These are phyloP conservation scores for Urochloa ruziziensis DNA, from an alignment of 176 grass and related monocot species.

Conservation along the genomic window DNA sequence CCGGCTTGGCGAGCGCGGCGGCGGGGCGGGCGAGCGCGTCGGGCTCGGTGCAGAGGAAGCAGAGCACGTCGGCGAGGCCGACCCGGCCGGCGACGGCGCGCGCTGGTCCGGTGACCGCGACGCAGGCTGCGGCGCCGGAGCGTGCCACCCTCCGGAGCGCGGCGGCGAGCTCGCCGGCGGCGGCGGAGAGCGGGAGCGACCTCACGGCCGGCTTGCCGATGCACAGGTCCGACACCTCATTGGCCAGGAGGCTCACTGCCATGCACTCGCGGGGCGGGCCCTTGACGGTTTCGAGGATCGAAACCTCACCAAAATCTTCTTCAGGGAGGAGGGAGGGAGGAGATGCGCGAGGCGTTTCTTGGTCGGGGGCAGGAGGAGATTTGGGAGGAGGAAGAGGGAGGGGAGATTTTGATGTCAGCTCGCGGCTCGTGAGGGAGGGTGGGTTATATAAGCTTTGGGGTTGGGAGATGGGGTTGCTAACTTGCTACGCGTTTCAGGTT, in stretches of 20 bases:
- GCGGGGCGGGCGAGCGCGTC: constrained; percentile 40
- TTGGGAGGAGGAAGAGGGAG: neutral
- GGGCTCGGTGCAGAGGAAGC: constrained; percentile 60
- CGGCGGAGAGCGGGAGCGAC: constrained; percentile 61
- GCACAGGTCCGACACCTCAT: constrained; percentile 94
- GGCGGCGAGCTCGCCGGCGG: constrained; percentile 60
- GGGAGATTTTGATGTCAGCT: neutral
- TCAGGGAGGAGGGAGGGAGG: neutral
- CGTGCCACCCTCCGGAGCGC: constrained; percentile 50
- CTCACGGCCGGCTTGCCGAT: constrained; percentile 94
- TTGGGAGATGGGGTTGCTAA: neutral
- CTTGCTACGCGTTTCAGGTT: neutral
- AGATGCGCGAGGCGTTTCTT: constrained; percentile 12
- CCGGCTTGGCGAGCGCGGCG: constrained; percentile 39
- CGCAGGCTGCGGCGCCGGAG: constrained; percentile 30
- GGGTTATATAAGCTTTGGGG: constrained; percentile 35
- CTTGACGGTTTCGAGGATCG: constrained; percentile 47
- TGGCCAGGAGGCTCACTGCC: constrained; percentile 72
- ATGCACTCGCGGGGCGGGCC: constrained; percentile 63
- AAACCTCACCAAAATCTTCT: constrained; percentile 30
- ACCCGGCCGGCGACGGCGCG: constrained; percentile 41
- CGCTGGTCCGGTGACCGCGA: constrained; percentile 8
- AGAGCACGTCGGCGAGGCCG: constrained; percentile 69
- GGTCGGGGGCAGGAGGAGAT: neutral
- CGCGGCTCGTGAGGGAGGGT: neutral